These are phyloP conservation scores for Sanghuangporus sanghuang DNA, from an alignment of 1,284 basidiomycete species.

Conservation along the genomic window DNA sequence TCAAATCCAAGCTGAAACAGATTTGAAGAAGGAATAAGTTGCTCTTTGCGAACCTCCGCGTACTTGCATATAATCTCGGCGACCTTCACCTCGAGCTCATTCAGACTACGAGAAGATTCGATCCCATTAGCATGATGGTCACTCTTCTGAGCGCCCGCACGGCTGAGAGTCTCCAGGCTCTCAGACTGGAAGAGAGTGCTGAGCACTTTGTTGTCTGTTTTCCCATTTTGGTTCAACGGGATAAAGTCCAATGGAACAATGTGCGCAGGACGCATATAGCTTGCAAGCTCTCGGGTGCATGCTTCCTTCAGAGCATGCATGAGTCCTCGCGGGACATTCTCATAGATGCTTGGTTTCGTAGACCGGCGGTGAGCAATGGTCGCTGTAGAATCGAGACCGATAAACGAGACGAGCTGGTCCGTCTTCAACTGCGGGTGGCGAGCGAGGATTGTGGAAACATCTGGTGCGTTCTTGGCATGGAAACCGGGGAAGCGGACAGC, in stretches of 20 bases:
- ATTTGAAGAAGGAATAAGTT: conserved; percentile 23
- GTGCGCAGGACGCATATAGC: conserved; percentile 49
- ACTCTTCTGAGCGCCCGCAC: conserved; percentile 1
- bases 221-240: conserved; percentile 45
- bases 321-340: conserved; percentile 29
- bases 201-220: conserved; percentile 40
- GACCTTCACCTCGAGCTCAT: conserved; percentile 20
- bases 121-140: conserved; percentile 7
- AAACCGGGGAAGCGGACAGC: conserved; percentile 24
- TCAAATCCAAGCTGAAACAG: conserved; percentile 45
- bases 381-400: conserved; percentile 33
- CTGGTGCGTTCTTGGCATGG: conserved; percentile 24
- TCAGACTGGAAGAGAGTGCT: conserved; percentile 33
- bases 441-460: conserved; percentile 40
- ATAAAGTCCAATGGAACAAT: conserved; percentile 43
- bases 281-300: conserved; percentile 39
- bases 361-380: conserved; percentile 35
- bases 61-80: conserved; percentile 19
- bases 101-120: conserved; percentile 13
- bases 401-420: conserved; percentile 45
- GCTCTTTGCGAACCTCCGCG: conserved; percentile 15
- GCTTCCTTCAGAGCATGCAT: conserved; percentile 31
- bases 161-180: conserved; percentile 25
- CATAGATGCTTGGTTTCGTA: conserved; percentile 27
- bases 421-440: conserved; percentile 41